phyloP scores from a whole-genome alignment of 805 yeast species.

The Sungouiella blattae region DNA sequence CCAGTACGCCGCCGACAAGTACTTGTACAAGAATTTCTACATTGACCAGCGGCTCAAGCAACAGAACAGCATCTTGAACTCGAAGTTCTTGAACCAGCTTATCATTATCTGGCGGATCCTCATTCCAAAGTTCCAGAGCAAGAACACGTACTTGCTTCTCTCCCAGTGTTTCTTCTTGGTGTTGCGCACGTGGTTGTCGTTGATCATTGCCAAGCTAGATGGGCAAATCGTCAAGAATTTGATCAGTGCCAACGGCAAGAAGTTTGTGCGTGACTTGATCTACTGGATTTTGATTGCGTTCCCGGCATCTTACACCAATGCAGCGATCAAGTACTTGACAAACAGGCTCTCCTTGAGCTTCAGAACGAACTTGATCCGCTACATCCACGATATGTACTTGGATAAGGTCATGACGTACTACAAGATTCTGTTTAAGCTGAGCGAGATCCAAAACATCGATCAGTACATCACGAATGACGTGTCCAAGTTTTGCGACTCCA shows the following conservation, averaged over 20 bases:
- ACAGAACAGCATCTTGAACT: conserved; percentile 41
- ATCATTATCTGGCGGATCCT: conserved; percentile 74
- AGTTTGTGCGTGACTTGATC: conserved; percentile 70
- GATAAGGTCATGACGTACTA: conserved; percentile 80
- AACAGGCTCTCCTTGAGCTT: conserved; percentile 76
- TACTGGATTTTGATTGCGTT: conserved; percentile 89
- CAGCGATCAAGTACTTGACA: conserved; percentile 80
- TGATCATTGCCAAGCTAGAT: conserved; percentile 82
- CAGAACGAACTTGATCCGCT: conserved; percentile 78
- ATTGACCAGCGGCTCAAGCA: conserved; percentile 28
- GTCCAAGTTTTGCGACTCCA: conserved; percentile 72
- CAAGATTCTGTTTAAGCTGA: conserved; percentile 63
- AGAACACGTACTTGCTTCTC: conserved; percentile 60
- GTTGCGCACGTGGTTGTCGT: conserved; percentile 81
- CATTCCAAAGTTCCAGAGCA: conserved; percentile 69
- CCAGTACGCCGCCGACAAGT: conserved; percentile 53
- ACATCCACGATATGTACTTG: conserved; percentile 85
- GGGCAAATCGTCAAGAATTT: conserved; percentile 90
- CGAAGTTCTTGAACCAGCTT: conserved; percentile 69
- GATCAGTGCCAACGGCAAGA: conserved; percentile 73
- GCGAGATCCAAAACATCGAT: conserved; percentile 65
- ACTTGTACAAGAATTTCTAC: conserved; percentile 46
- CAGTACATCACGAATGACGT: conserved; percentile 86
- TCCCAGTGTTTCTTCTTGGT: conserved; percentile 73
- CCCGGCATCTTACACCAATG: conserved; percentile 90